Percentiles rank a stretch among this genome's conserved stretches.
Conservation (phyloP, 2,329 filamentous ascomycete species). For the Ophiostoma tasmaniense region DNA sequence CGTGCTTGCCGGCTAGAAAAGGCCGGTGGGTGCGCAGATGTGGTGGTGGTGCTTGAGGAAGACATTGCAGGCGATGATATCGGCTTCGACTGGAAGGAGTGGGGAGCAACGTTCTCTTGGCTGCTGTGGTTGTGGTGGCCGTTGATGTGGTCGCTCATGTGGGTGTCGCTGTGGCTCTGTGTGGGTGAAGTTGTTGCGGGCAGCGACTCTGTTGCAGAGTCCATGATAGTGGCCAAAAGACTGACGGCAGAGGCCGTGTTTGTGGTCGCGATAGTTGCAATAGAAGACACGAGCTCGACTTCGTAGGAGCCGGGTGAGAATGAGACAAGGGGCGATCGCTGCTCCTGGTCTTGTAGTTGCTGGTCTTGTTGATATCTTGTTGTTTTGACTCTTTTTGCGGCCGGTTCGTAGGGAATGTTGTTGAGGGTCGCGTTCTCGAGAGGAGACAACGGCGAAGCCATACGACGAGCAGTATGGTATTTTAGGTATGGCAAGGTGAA, state of each 20-base stretch:
- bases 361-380: not conserved
- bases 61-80: not conserved
- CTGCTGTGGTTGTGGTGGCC: slow-evolving; percentile 12
- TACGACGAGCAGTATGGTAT: slow-evolving; percentile 19
- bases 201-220: slow-evolving; percentile 10
- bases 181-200: slow-evolving; percentile 25
- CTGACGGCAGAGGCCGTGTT: not conserved
- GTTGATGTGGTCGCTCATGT: not conserved
- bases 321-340: not conserved
- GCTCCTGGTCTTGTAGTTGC: not conserved
- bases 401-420: slow-evolving; percentile 26
- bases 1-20: slow-evolving; percentile 15
- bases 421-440: slow-evolving; percentile 33
- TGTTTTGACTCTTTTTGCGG: slow-evolving; percentile 13
- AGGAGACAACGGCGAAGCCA: slow-evolving; percentile 36
- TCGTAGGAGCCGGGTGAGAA: slow-evolving; percentile 23
- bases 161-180: not conserved
- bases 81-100: slow-evolving; percentile 20
- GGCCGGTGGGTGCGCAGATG: not conserved
- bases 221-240: slow-evolving; percentile 9
- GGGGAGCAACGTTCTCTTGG: slow-evolving; percentile 38
- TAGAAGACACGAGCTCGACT: slow-evolving; percentile 23
- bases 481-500: not conserved
- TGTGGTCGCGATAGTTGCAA: slow-evolving; percentile 5
- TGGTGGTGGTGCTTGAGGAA: slow-evolving; percentile 30